Conservation (phyloP, 1,284 basidiomycete genomes). For the Malassezia dermatis region DNA sequence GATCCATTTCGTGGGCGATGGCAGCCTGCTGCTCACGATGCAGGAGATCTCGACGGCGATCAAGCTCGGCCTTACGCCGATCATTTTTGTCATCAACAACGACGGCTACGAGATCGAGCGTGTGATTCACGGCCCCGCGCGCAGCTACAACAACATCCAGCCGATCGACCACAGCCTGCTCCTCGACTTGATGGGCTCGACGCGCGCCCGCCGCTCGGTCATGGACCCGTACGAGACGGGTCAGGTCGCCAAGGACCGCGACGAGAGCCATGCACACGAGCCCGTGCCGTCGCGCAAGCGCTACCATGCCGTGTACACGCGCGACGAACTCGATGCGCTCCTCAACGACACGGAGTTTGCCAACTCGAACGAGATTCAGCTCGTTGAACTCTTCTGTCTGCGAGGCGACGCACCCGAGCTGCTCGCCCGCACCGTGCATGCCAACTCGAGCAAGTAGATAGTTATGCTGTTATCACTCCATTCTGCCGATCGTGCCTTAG, state of each 20-base stretch:
- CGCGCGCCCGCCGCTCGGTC: constrained; percentile 46
- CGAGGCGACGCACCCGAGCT: constrained; percentile 3
- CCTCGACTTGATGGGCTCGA: constrained; percentile 38
- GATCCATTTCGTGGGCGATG: constrained; percentile 69
- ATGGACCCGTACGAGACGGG: not conserved
- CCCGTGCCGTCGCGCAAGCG: constrained; percentile 51
- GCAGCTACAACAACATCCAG: constrained; percentile 43
- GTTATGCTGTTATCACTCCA: not conserved
- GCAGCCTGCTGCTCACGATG: constrained; percentile 52
- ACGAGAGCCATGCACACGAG: constrained; percentile 49
- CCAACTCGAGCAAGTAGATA: not conserved
- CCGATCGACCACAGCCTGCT: constrained; percentile 25
- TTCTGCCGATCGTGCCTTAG: constrained; percentile 5
- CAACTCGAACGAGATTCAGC: not conserved
- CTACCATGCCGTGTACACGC: constrained; percentile 60
- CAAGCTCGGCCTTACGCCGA: constrained; percentile 59
- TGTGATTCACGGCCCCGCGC: constrained; percentile 59
- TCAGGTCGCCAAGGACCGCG: not conserved
- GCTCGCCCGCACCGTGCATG: not conserved
- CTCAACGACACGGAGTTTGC: constrained; percentile 51
- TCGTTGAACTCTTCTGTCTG: constrained; percentile 3
- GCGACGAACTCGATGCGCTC: constrained; percentile 58
- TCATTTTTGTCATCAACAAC: constrained; percentile 79
- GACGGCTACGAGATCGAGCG: constrained; percentile 67
- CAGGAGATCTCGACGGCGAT: constrained; percentile 66